Evolutionary conservation across 108 stramenopile genomes (phyloP).

Genomic region (Fistulifera pelliculosa): DNA sequence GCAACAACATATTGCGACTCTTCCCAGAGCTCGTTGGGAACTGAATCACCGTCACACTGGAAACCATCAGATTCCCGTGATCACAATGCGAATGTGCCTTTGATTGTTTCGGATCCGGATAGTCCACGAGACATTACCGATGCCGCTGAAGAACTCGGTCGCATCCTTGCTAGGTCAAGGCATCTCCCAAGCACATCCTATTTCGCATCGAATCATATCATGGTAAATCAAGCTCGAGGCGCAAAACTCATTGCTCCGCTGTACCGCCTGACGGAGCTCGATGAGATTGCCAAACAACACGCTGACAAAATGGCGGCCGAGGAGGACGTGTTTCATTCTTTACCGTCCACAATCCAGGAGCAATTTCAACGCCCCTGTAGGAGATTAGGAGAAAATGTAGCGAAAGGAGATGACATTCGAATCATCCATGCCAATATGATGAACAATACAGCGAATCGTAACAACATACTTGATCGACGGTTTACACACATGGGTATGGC

Average conservation of each 20-base stretch:
- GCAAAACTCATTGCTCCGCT: not conserved
- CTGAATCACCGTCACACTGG: too few relatives aligned
- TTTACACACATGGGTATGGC: slow-evolving; percentile 34
- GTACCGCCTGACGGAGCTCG: not conserved
- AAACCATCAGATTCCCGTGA: too few relatives aligned
- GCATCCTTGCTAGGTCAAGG: too few relatives aligned
- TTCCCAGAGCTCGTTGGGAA: too few relatives aligned
- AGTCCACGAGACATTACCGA: too few relatives aligned
- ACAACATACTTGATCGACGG: slow-evolving; percentile 33
- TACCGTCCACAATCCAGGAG: not conserved
- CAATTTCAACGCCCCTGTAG: not conserved
- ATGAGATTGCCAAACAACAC: not conserved
- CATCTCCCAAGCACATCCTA: too few relatives aligned
- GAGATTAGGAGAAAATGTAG: slow-evolving; percentile 16
- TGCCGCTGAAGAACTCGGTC: too few relatives aligned
- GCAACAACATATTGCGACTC: too few relatives aligned
- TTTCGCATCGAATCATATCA: not conserved
- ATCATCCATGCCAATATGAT: slow-evolving; percentile 26
- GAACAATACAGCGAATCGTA: slow-evolving; percentile 13
- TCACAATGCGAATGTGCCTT: too few relatives aligned
- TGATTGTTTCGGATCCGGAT: too few relatives aligned
- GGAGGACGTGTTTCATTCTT: not conserved
- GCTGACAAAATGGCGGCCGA: not conserved
- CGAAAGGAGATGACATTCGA: slow-evolving; percentile 13
- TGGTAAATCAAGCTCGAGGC: not conserved